Base-by-base conservation (phyloP, 148 eudicot species). In the Arbutus unedo region DNA sequence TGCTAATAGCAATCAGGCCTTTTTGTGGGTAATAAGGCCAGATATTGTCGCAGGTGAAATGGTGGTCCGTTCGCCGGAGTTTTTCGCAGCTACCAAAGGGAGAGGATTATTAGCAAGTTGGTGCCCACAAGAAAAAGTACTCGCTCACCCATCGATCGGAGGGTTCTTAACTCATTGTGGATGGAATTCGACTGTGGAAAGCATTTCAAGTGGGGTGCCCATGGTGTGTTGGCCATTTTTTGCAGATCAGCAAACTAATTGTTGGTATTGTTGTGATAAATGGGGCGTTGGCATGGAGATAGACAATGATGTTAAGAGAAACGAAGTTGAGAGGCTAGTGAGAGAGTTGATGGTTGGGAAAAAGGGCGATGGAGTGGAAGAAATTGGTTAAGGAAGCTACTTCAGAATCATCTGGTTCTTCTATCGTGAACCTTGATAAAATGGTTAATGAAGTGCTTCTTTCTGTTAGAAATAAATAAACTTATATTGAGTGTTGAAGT, bases 81-180 rank as follows among this genome's bases (percentile, higher is more conserved):
- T 74, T 48, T 23, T 6, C 6, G 25, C 21, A 19, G 10, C 18
- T 3, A 15, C 77, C 7, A 74, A 74, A 74, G 77, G 47, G 10
- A 74, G 54, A 74, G 55, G 77, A 8, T 48, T 44, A 13, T 19
- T 19, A 4, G 23, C 31, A 43, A 74, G 31, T 74, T 74, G 77
- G 77, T 74, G 77, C 54, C 77, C 77, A 16, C 77, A 74, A 74
- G 77, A 74, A 48, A 23, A 74, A 43, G 77, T 74, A 47, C 77
- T 74, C 3, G n/a, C 13, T 31, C 77, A 74, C 50, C 23, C 23
- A 44, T 74, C 77, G 0, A 74, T 74, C 11, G 77, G 55, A 47
- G 77, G 77, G 77, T 74, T 74, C 25, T 74, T 74, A 48, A 74
- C 77, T 44, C 38, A 31, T 31, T 31, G 38, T 31, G 38, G 38